Percentiles rank a stretch among this genome's conserved stretches.
phyloP scores from a whole-genome alignment of 2,329 filamentous ascomycete species.

The Dothiorella sarmentorum region DNA sequence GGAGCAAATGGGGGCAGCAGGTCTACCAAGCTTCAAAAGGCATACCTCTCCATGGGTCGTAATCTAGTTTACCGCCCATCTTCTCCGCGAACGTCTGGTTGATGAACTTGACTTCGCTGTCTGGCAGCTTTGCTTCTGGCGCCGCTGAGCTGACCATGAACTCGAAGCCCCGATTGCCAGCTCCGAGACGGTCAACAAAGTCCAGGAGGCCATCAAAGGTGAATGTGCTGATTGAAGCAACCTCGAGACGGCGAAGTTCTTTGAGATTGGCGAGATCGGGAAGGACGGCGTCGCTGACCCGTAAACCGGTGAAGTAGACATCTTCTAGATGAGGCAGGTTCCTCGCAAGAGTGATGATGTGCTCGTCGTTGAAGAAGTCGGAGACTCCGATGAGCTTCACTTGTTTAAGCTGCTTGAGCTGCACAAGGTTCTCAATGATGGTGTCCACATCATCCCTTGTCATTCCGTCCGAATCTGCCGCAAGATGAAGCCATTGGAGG shows the following conservation, averaged over 20 bases:
- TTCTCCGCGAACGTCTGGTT: constrained; percentile 38
- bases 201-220: constrained; percentile 49
- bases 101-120: constrained; percentile 39
- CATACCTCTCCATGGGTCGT: constrained; percentile 43
- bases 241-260: constrained; percentile 51
- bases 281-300: constrained; percentile 50
- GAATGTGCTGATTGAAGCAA: constrained; percentile 56
- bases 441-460: constrained; percentile 47
- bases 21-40: too few species aligned
- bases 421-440: constrained; percentile 51
- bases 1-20: too few species aligned
- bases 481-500: constrained; percentile 46
- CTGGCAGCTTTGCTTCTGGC: constrained; percentile 39
- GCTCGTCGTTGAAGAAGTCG: constrained; percentile 49
- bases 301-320: constrained; percentile 55
- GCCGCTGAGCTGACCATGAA: constrained; percentile 46
- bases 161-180: constrained; percentile 41
- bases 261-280: constrained; percentile 44
- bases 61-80: constrained; percentile 44
- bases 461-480: constrained; percentile 47
- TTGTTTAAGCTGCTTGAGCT: constrained; percentile 50
- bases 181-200: constrained; percentile 41
- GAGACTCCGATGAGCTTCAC: constrained; percentile 53
- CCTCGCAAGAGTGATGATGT: constrained; percentile 48
- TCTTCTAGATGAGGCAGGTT: constrained; percentile 52